Percentiles rank a stretch among this genome's conserved stretches.
phyloP scores from a whole-genome alignment of 139 green algal genomes.

The Coccomyxa sp. region DNA sequence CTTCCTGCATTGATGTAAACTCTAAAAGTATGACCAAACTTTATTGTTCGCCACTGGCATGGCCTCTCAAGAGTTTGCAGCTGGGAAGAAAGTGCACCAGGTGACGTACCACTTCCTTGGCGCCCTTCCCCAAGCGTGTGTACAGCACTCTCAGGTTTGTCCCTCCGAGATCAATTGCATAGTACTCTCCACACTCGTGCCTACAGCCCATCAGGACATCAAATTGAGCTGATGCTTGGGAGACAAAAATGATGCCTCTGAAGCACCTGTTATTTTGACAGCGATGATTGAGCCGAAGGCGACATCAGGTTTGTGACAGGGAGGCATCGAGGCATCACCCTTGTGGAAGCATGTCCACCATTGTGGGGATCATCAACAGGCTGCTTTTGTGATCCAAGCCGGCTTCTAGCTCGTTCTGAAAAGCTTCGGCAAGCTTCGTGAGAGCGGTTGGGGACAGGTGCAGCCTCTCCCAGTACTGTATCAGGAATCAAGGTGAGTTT shows the following conservation, averaged over 20 bases:
- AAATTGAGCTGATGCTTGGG: no score
- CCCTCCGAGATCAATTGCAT: slow-evolving; percentile 81
- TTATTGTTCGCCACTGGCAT: no score
- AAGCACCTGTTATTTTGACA: no score
- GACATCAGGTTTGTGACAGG: no score
- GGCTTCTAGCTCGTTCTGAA: not conserved
- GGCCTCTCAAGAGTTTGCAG: no score
- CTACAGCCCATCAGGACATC: slow-evolving; percentile 9
- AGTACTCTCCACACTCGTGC: slow-evolving; percentile 66
- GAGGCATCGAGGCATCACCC: slow-evolving; percentile 1
- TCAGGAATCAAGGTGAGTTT: not conserved
- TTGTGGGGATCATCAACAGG: slow-evolving; percentile 50
- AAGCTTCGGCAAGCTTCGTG: not conserved
- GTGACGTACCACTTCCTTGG: slow-evolving; percentile 30
- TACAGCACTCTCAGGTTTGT: slow-evolving; percentile 84
- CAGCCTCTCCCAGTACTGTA: not conserved
- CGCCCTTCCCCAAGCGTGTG: slow-evolving; percentile 27
- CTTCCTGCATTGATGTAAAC: slow-evolving; percentile 20
- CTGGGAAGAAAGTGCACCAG: slow-evolving; percentile 5
- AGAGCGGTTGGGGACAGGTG: not conserved
- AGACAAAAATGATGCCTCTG: no score
- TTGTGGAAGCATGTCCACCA: slow-evolving; percentile 41
- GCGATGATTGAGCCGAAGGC: no score
- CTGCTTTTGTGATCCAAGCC: not conserved
- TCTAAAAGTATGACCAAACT: no score